phyloP scores from a whole-genome alignment of 83 land plant genomes.

The Thuja plicata region DNA sequence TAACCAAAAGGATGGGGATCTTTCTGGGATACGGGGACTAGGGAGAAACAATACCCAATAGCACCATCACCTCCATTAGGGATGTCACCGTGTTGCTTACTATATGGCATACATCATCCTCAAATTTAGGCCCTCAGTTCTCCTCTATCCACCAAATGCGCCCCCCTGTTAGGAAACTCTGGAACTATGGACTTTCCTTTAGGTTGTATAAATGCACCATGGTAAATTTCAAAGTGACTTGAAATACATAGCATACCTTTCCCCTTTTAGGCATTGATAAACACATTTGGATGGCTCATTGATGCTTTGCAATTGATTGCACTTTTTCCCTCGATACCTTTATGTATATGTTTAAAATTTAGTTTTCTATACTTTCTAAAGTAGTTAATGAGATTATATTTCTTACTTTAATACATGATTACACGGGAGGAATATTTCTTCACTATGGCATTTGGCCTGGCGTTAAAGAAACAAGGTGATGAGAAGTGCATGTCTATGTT shows the following conservation, averaged over 20 bases:
- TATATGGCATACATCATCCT: no score
- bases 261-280: not conserved
- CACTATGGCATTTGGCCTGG: conserved; percentile 65
- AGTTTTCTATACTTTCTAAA: not conserved
- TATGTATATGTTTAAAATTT: no score
- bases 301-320: not conserved
- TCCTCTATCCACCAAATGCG: no score
- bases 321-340: not conserved
- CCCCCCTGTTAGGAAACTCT: no score
- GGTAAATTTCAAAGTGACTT: not conserved
- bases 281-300: not conserved
- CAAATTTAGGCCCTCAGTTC: no score
- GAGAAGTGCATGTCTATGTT: conserved; percentile 75
- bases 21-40: no score
- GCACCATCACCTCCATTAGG: no score
- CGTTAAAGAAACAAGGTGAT: conserved; percentile 77
- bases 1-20: no score
- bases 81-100: no score
- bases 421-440: conserved; percentile 7
- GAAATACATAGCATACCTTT: not conserved
- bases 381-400: not conserved
- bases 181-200: not conserved
- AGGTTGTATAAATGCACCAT: not conserved
- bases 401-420: not conserved
- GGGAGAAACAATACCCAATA: no score